Conservation (phyloP, 2,329 filamentous ascomycete genomes). For the Ceratocystis smalleyi region DNA sequence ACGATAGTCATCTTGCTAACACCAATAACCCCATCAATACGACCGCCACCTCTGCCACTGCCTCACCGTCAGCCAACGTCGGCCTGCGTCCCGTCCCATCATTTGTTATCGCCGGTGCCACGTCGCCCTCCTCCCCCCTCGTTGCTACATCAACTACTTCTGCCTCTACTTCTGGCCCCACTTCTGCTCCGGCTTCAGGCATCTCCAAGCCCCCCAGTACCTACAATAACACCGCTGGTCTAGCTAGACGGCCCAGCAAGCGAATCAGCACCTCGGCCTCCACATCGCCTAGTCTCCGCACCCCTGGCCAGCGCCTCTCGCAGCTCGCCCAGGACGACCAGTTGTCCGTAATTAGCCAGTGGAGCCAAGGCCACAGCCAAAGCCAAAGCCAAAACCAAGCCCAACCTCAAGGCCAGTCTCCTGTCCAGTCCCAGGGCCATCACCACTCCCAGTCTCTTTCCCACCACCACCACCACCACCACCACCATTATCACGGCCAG, state of each 20-base stretch:
- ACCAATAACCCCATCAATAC: conserved; percentile 15
- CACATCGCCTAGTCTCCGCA: conserved; percentile 20
- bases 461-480: conserved; percentile 15
- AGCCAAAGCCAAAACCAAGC: background rate
- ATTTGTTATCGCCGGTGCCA: background rate
- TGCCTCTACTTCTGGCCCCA: background rate
- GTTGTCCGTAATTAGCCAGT: conserved; percentile 17
- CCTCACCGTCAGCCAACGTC: conserved; percentile 16
- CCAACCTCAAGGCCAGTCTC: background rate
- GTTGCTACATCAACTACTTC: background rate
- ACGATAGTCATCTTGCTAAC: background rate
- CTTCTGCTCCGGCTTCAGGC: background rate
- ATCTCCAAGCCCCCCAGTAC: background rate
- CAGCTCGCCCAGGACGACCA: conserved; percentile 10
- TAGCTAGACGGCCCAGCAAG: conserved; percentile 42
- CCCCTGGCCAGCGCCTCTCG: conserved; percentile 12
- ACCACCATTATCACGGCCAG: conserved; percentile 18
- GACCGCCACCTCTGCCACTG: conserved; percentile 3
- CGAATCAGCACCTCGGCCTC: conserved; percentile 35
- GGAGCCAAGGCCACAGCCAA: conserved; percentile 7
- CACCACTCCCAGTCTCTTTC: conserved; percentile 28
- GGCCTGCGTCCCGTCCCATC: conserved; percentile 21
- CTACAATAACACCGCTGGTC: conserved; percentile 35
- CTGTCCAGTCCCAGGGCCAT: conserved; percentile 23
- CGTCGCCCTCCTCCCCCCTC: background rate